These are phyloP conservation scores for Lonicera japonica DNA, from an alignment of 129 eudicot genomes.

Conservation along the genomic window DNA sequence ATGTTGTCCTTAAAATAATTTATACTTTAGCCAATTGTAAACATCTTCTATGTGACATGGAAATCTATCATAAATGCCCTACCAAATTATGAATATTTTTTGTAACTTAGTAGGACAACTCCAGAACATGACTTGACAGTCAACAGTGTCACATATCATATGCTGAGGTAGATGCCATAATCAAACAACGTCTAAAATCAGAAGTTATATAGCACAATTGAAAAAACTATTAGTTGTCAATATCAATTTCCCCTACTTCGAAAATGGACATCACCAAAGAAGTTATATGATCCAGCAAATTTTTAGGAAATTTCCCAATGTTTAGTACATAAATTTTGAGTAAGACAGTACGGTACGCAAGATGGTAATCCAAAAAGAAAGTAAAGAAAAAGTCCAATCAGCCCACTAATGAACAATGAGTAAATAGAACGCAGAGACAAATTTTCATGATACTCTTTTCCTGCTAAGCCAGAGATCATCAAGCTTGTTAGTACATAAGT, in stretches of 20 bases:
- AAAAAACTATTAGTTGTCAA: not conserved
- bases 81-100: too few relatives aligned
- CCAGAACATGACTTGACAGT: too few relatives aligned
- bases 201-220: not conserved
- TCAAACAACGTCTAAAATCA: not conserved
- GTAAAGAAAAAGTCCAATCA: too few relatives aligned
- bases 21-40: not conserved
- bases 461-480: too few relatives aligned
- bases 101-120: not conserved
- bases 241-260: not conserved
- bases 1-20: not conserved
- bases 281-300: not conserved
- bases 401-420: too few relatives aligned
- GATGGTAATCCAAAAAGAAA: too few relatives aligned
- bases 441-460: too few relatives aligned
- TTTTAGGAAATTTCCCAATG: not conserved
- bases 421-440: too few relatives aligned
- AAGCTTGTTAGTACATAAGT: not conserved
- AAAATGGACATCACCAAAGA: not conserved
- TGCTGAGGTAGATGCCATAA: not conserved
- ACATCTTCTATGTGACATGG: not conserved
- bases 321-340: not conserved
- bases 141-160: too few relatives aligned
- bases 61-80: too few relatives aligned
- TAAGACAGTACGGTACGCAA: too few relatives aligned